Evolutionary conservation across 2,329 filamentous ascomycete species (phyloP).

Genomic region (Alternaria arborescens): DNA sequence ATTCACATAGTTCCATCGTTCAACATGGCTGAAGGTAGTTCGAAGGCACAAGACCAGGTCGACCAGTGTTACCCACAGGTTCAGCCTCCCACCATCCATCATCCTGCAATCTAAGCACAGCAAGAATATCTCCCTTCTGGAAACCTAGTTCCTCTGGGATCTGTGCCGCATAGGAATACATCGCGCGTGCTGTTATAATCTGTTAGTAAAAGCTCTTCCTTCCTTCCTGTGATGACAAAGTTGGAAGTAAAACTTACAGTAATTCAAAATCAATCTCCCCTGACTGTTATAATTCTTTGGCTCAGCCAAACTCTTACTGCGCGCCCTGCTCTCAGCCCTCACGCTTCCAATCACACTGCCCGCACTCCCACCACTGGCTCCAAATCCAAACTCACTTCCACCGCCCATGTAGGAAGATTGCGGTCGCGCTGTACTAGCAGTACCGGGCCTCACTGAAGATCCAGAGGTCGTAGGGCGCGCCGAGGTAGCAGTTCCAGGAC

Average conservation of each 20-base stretch:
- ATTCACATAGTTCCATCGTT: not conserved
- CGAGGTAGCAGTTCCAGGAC: slow-evolving; percentile 16
- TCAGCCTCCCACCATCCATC: slow-evolving; percentile 99
- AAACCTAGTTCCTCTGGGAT: slow-evolving; percentile 96
- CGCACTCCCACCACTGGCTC: slow-evolving; percentile 19
- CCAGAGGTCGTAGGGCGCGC: not conserved
- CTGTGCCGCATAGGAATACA: slow-evolving; percentile 93
- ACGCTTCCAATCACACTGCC: slow-evolving; percentile 33
- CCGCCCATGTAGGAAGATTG: slow-evolving; percentile 56
- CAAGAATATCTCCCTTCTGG: slow-evolving; percentile 88
- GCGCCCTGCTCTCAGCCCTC: slow-evolving; percentile 55
- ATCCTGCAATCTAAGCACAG: slow-evolving; percentile 89
- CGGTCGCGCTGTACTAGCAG: slow-evolving; percentile 43
- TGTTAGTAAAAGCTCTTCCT: not conserved
- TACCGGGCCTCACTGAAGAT: not conserved
- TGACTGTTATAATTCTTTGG: slow-evolving; percentile 85
- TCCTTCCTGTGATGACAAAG: no score
- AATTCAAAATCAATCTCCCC: slow-evolving; percentile 87
- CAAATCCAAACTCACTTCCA: slow-evolving; percentile 17
- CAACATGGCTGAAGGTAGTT: slow-evolving; percentile 71
- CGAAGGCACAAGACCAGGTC: slow-evolving; percentile 69
- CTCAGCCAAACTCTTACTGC: slow-evolving; percentile 88
- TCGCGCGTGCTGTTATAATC: slow-evolving; percentile 74
- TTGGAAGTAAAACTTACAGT: slow-evolving; percentile 72
- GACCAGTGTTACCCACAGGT: slow-evolving; percentile 71